phyloP scores from a whole-genome alignment of 2,329 filamentous ascomycete genomes.

The Cladophialophora psammophila region DNA sequence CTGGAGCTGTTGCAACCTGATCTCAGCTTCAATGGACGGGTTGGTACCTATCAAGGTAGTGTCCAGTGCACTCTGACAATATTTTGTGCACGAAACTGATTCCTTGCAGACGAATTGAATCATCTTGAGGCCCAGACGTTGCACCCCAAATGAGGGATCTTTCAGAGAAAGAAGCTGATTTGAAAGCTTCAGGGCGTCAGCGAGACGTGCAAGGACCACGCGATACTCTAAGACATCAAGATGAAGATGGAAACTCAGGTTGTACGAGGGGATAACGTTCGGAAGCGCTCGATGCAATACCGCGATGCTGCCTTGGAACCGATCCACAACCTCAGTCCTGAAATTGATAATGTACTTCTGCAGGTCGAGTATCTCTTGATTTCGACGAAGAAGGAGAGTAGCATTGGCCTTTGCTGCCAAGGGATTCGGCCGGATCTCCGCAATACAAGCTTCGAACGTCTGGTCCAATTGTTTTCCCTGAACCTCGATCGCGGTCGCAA shows the following conservation, averaged over 20 bases:
- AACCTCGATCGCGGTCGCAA: conserved; percentile 34
- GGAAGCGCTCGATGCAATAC: conserved; percentile 33
- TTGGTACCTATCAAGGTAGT: conserved; percentile 25
- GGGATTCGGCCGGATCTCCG: conserved; percentile 40
- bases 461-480: conserved; percentile 30
- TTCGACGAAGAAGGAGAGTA: conserved; percentile 37
- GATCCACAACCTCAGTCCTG: conserved; percentile 36
- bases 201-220: conserved; percentile 35
- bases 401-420: conserved; percentile 40
- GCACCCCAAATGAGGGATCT: conserved; percentile 39
- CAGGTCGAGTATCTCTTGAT: conserved; percentile 36
- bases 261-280: conserved; percentile 40
- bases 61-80: conserved; percentile 32
- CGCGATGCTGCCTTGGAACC: conserved; percentile 34
- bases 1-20: conserved; percentile 39
- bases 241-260: conserved; percentile 39
- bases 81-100: conserved; percentile 27
- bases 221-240: conserved; percentile 40
- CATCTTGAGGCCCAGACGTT: conserved; percentile 36
- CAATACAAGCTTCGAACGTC: conserved; percentile 35
- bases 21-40: conserved; percentile 41
- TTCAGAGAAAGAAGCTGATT: conserved; percentile 30
- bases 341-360: conserved; percentile 35
- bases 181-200: conserved; percentile 38
- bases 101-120: conserved; percentile 32